Evolutionary conservation across 1,284 basidiomycete genomes (phyloP).

Genomic region (Volvariella surrecta): DNA sequence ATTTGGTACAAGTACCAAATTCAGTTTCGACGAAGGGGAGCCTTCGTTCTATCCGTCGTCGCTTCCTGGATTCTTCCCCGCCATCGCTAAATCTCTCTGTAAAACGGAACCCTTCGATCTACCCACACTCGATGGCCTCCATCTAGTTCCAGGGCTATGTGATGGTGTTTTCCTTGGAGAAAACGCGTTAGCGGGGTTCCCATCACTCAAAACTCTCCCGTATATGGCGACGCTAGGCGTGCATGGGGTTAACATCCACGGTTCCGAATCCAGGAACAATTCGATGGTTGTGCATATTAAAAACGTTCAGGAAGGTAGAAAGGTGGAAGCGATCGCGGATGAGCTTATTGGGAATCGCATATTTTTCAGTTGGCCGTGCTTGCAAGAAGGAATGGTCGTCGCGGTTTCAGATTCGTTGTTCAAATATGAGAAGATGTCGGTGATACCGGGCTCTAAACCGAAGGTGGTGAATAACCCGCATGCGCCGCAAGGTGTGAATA

Average conservation of each 20-base stretch:
- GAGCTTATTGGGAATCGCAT: constrained; percentile 72
- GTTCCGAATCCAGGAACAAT: constrained; percentile 83
- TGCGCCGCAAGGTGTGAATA: constrained; percentile 49
- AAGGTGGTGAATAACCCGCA: constrained; percentile 71
- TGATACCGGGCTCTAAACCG: constrained; percentile 43
- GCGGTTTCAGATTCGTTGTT: constrained; percentile 85
- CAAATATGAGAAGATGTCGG: constrained; percentile 71
- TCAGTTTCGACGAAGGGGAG: constrained; percentile 63
- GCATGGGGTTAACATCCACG: constrained; percentile 93
- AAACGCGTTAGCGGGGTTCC: constrained; percentile 91
- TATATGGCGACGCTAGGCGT: constrained; percentile 71
- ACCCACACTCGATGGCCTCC: constrained; percentile 82
- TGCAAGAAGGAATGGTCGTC: constrained; percentile 85
- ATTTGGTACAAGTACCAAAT: constrained; percentile 76
- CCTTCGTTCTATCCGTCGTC: constrained; percentile 80
- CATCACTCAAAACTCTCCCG: constrained; percentile 86
- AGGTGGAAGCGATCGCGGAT: constrained; percentile 68
- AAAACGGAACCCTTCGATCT: constrained; percentile 76
- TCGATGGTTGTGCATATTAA: constrained; percentile 88
- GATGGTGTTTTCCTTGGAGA: constrained; percentile 86
- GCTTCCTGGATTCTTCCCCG: constrained; percentile 90
- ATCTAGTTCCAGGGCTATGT: constrained; percentile 81
- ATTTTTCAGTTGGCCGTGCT: constrained; percentile 90
- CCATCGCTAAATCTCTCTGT: constrained; percentile 79
- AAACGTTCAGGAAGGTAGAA: constrained; percentile 63